Base-by-base conservation (phyloP, 192 early-diverging fungal species). In the Helicostylum pulchrum region DNA sequence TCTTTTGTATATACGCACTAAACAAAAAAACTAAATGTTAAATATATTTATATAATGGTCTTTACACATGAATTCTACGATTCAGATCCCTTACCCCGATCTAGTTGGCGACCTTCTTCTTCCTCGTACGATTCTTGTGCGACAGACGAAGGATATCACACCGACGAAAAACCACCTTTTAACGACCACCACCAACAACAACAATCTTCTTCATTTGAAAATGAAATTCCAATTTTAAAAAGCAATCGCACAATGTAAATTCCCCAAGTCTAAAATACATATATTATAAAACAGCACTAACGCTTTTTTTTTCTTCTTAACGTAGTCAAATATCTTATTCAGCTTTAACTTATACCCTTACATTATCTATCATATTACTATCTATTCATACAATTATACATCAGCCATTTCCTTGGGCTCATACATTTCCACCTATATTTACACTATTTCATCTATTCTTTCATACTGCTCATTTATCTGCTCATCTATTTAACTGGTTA, bases 381-480 rank as follows among this genome's bases (percentile, higher is more conserved):
- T 56, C 31, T 43, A 48, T 62, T 56, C 49, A 52, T 44, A 43
- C 66, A 31, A 49, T 60, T 31, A 42, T 14, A 20, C 64, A 39
- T 60, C 74, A 50, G 20, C 61, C 62, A 46, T 31, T 51, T 47
- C 66, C 66, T 1, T 70, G 68, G 61, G 56, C 34, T n/a, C 61
- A 76, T 42, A 61, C 69, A 26, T 76, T 76, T 53, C 68, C 74
- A 15, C 64, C 65, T 26, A 56, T 76, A 3, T 76, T 71, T 51
- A 50, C 59, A 6, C 36, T 66, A 30, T 64, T 71, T 63, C 58
- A 66, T 47, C 21, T 76, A 23, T 14, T 34, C 30, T 84, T 84
- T 60, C 83, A 84, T 36, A 46, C 73, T 32, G 68, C 77, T 0
- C 78, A 76, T 21, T 46, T 84, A 11, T 56, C 75, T 1, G 75